These are phyloP conservation scores for Paramecium bursaria DNA, from an alignment of 73 alveolate species.

Conservation along the genomic window DNA sequence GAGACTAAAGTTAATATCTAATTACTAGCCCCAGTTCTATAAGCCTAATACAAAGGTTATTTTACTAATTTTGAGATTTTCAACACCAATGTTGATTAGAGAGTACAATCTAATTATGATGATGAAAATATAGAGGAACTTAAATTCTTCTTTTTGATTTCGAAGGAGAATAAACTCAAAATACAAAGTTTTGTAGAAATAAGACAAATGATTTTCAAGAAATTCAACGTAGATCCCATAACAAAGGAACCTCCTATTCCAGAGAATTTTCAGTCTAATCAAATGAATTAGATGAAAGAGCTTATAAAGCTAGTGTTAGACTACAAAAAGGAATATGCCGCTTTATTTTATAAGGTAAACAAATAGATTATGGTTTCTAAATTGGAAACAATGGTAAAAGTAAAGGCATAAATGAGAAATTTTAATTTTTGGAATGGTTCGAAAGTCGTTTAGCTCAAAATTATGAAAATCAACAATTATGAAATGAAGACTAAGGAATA, in stretches of 20 bases:
- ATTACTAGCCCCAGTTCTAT: constrained; percentile 51
- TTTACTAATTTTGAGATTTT: constrained; percentile 37
- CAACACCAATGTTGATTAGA: neutral
- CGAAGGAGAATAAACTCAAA: constrained; percentile 7
- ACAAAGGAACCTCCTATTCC: neutral
- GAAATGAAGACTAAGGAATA: constrained; percentile 29
- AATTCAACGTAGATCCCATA: constrained; percentile 1
- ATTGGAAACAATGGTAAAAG: constrained; percentile 26
- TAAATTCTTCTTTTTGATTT: neutral
- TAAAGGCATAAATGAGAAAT: constrained; percentile 6
- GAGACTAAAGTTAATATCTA: constrained; percentile 43
- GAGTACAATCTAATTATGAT: constrained; percentile 12
- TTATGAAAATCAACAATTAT: constrained; percentile 12
- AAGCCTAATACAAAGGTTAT: constrained; percentile 30
- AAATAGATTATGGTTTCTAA: constrained; percentile 3
- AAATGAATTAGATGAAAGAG: neutral
- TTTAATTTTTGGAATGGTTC: constrained; percentile 45
- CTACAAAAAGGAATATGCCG: constrained; percentile 41
- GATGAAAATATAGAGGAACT: neutral
- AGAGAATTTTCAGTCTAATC: constrained; percentile 11
- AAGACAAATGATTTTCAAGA: constrained; percentile 13
- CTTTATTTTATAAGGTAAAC: constrained; percentile 17
- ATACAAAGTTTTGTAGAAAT: constrained; percentile 41
- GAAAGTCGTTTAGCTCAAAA: neutral
- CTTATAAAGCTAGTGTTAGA: neutral